Evolutionary conservation across 2,329 filamentous ascomycete species (phyloP).

Genomic region (Paraconiothyrium sp.): DNA sequence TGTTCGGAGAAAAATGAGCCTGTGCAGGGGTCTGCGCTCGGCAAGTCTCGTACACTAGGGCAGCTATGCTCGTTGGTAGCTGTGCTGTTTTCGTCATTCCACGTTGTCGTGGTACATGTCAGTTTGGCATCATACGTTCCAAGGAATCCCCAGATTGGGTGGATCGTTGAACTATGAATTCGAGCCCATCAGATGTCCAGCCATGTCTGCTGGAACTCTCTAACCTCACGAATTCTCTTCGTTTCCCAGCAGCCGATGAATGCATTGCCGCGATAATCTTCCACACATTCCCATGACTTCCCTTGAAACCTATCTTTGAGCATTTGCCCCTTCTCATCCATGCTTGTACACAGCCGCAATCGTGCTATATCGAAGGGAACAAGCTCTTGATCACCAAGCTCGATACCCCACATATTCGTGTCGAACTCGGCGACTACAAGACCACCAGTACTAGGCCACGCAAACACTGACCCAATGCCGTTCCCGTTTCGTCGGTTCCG

Average conservation of each 20-base stretch:
- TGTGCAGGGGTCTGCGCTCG: no score
- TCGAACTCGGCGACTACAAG: conserved; percentile 25
- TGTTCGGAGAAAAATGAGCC: no score
- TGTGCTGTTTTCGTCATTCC: no score
- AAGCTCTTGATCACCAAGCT: conserved; percentile 10
- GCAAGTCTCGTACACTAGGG: no score
- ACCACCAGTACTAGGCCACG: conserved; percentile 26
- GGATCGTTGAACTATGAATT: no score
- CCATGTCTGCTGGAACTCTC: conserved; percentile 21
- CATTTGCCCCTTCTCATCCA: conserved; percentile 21
- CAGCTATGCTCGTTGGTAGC: no score
- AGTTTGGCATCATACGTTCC: no score
- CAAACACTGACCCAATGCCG: conserved; percentile 23
- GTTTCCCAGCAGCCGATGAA: conserved; percentile 18
- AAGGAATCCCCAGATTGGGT: no score
- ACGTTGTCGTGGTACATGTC: no score
- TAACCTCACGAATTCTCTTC: conserved; percentile 18
- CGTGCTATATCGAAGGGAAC: conserved; percentile 21
- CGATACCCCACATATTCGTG: conserved; percentile 21
- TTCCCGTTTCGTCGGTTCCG: conserved; percentile 18
- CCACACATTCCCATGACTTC: conserved; percentile 13
- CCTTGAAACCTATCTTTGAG: conserved; percentile 20
- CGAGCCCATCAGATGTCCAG: no score
- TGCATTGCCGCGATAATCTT: conserved; percentile 19
- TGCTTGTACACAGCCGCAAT: conserved; percentile 21